phyloP scores from a whole-genome alignment of 495 filamentous ascomycete genomes.

The Penicillium chermesinum region DNA sequence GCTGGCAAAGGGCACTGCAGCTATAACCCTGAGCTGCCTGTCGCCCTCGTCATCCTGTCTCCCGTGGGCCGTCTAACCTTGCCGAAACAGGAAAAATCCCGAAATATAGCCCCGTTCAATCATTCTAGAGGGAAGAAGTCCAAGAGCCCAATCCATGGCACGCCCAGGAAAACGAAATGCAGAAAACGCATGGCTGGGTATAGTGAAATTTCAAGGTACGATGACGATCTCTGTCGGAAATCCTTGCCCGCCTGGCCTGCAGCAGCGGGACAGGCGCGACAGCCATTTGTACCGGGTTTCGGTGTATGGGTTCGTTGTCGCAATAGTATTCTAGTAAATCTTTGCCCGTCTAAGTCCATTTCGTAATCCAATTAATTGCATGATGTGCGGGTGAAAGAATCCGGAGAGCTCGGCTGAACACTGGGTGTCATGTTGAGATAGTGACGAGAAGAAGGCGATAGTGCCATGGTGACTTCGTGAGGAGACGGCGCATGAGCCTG shows the following conservation, averaged over 20 bases:
- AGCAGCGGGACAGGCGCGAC: too few relatives aligned
- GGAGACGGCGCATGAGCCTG: constrained; percentile 12
- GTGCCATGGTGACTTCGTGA: constrained; percentile 21
- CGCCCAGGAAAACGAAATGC: not conserved
- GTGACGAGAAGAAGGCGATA: constrained; percentile 26
- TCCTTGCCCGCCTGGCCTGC: not conserved
- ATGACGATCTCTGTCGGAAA: too few relatives aligned
- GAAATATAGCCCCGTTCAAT: not conserved
- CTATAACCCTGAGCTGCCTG: not conserved
- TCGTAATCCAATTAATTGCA: constrained; percentile 7
- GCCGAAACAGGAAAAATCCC: not conserved
- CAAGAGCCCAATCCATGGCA: not conserved
- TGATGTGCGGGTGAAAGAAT: constrained; percentile 12
- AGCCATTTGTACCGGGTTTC: too few relatives aligned
- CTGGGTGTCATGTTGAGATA: constrained; percentile 30
- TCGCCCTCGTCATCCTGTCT: not conserved
- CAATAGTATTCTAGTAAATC: too few relatives aligned
- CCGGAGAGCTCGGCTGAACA: constrained; percentile 16
- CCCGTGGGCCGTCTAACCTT: not conserved
- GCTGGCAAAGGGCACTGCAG: not conserved
- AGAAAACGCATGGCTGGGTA: not conserved
- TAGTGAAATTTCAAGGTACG: not conserved
- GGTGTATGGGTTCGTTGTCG: too few relatives aligned
- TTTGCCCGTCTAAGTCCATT: too few relatives aligned
- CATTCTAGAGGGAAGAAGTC: not conserved